These are phyloP conservation scores for Byssoonygena ceratinophila DNA, from an alignment of 2,329 filamentous ascomycete genomes.

Conservation along the genomic window DNA sequence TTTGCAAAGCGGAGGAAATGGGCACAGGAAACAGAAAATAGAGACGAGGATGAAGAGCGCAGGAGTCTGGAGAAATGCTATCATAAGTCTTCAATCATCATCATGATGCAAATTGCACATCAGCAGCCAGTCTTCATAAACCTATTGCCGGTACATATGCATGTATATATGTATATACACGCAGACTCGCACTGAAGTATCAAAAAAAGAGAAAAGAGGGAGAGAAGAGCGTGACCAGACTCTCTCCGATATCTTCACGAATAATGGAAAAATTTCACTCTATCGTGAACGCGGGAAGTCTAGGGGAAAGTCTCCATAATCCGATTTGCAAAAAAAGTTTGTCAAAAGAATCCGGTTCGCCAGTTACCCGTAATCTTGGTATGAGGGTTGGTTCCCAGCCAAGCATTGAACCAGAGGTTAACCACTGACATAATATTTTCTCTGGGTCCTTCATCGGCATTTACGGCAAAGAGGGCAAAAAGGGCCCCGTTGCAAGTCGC, in stretches of 20 bases:
- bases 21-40: background rate
- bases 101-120: background rate
- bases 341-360: background rate
- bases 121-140: background rate
- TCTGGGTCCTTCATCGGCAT: too few relatives aligned
- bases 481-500: too few relatives aligned
- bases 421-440: too few relatives aligned
- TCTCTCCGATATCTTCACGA: background rate
- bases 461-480: too few relatives aligned
- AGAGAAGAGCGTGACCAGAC: background rate
- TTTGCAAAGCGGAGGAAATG: background rate
- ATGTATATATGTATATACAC: background rate
- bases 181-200: too few relatives aligned
- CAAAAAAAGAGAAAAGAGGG: background rate
- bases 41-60: background rate
- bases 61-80: background rate
- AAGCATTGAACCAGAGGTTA: too few relatives aligned
- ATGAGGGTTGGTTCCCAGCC: too few relatives aligned
- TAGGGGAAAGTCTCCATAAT: background rate
- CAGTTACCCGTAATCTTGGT: background rate
- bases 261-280: background rate
- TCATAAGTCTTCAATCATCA: background rate
- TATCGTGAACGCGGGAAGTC: background rate
- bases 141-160: background rate
- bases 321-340: background rate